Evolutionary conservation across 176 grass and related monocot species (phyloP), one percentile per base, ranked within the genome.

Genomic region (Bonia amplexicaulis): DNA sequence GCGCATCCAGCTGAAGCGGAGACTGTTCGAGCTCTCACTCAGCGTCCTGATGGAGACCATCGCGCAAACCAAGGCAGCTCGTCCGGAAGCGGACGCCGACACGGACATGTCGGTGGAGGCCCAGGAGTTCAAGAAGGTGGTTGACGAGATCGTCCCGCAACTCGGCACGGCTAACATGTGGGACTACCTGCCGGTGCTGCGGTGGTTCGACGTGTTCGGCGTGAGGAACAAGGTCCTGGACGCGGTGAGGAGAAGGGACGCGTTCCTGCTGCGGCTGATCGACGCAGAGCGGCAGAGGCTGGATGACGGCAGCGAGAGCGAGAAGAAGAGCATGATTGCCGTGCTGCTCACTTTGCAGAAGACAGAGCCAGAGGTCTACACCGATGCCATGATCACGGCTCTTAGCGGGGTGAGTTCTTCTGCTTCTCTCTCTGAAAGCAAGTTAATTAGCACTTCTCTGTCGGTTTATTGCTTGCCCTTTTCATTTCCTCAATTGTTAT

Each of bases 181-280:
- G 85, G 90, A 97, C 74, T 98, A 91, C 83, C 67, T 98, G 57
- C 95, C 95, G 14, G 70, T 78, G 23, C 26, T 95, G 44, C 82
- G 85, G 76, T 90, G 84, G 77, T 62, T 95, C 26, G 93, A 91
- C 76, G 79, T 90, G 58, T 71, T 79, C 64, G 89, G 90, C n/a
- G 42, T 80, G 6, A 82, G 79, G 53, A 93, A 82, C 46, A 92
- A 88, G 79, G 27, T 92, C 66, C 9, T 54, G 7, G 70, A 17
- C 14, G 51, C 81, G 6, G 87, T 79, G 2, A 74, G 69, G 22
- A 58, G 44, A 11, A 91, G 89, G 73, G 82, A 92, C 23, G 80
- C 84, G 9, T 88, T 98, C 69, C 73, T 89, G 16, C 85, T 76
- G 16, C 73, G 69, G 7, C 81, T 98, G 17, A 68, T 98, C 31